Conservation (phyloP, 2,329 filamentous ascomycete genomes). For the Colletotrichum falcatum region DNA sequence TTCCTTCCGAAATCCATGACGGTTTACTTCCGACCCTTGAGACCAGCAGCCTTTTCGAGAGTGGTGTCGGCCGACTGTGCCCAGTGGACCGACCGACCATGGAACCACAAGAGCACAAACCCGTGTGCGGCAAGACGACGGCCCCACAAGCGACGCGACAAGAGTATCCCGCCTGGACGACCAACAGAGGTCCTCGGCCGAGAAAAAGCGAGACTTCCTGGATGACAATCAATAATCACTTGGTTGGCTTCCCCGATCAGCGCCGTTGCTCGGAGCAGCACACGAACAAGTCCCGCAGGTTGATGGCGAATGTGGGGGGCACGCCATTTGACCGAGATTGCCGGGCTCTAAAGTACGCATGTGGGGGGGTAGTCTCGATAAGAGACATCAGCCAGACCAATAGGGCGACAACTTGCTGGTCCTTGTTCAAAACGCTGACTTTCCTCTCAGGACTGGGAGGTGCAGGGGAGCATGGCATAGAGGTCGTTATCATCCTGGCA, state of each 20-base stretch:
- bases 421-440: conserved; percentile 36
- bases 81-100: conserved; percentile 19
- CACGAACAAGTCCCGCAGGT: conserved; percentile 35
- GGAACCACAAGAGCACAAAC: not conserved
- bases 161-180: conserved; percentile 1
- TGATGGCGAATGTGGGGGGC: conserved; percentile 30
- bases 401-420: conserved; percentile 14
- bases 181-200: conserved; percentile 23
- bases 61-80: conserved; percentile 30
- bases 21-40: conserved; percentile 32
- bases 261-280: conserved; percentile 5
- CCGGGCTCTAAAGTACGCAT: conserved; percentile 38
- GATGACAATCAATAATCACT: conserved; percentile 31
- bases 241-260: conserved; percentile 38
- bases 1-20: conserved; percentile 22
- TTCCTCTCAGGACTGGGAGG: conserved; percentile 13
- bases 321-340: conserved; percentile 41
- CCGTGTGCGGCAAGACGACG: conserved; percentile 1
- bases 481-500: conserved; percentile 23
- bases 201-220: conserved; percentile 17
- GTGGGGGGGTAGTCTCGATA: conserved; percentile 37
- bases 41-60: conserved; percentile 12
- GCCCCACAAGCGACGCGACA: conserved; percentile 2
- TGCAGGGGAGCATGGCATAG: conserved; percentile 35
- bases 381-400: conserved; percentile 33